Conservation (phyloP, 176 grass and related monocot genomes). For the Themeda triandra region DNA sequence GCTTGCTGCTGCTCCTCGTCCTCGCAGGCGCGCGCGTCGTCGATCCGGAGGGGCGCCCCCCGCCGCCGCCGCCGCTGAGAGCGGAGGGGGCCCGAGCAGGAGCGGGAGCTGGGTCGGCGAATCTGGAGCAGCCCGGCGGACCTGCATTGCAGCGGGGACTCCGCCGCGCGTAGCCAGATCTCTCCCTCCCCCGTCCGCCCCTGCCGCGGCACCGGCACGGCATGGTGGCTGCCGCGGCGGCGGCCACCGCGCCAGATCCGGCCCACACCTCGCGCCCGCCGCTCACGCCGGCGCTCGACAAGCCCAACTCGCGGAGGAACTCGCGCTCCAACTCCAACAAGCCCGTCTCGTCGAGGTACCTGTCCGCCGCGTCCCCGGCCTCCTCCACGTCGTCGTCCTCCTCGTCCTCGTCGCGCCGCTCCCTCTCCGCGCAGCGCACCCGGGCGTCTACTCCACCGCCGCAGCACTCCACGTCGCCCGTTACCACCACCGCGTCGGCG, state of each 20-base stretch:
- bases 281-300: conserved; percentile 56
- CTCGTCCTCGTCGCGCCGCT: conserved; percentile 52
- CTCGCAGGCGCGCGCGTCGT: conserved; percentile 31
- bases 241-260: conserved; percentile 57
- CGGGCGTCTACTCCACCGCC: conserved; percentile 61
- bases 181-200: not conserved
- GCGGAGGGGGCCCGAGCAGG: not conserved
- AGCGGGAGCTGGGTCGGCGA: not conserved
- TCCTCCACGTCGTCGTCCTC: conserved; percentile 43
- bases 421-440: conserved; percentile 54
- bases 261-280: conserved; percentile 38
- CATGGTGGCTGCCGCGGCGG: conserved; percentile 63
- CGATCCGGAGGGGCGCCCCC: conserved; percentile 38
- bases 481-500: not conserved
- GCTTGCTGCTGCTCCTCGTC: conserved; percentile 32
- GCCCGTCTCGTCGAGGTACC: conserved; percentile 59
- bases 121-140: conserved; percentile 24
- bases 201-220: conserved; percentile 37
- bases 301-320: conserved; percentile 53
- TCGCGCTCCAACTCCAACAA: conserved; percentile 38
- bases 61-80: not conserved
- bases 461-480: conserved; percentile 45
- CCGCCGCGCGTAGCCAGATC: conserved; percentile 40
- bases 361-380: conserved; percentile 37
- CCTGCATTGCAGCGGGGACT: conserved; percentile 49